Evolutionary conservation across 306 rosid genomes (phyloP).

Genomic region (Gillenia trifoliata): DNA sequence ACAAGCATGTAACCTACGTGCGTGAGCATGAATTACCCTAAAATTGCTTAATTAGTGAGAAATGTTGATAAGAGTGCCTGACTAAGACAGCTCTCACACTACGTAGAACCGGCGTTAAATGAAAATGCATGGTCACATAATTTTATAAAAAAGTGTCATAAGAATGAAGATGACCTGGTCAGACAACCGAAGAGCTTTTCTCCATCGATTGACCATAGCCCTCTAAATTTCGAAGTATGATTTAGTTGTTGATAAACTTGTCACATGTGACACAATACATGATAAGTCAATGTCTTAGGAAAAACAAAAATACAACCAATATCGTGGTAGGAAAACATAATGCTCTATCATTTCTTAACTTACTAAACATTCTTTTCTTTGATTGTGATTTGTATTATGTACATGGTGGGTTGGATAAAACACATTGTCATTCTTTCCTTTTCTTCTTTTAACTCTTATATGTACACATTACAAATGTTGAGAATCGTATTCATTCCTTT

Average conservation of each 20-base stretch:
- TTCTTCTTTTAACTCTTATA: not conserved
- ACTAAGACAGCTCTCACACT: not conserved
- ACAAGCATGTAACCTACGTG: no score
- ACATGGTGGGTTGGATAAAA: not conserved
- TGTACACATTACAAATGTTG: not conserved
- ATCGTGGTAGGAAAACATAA: not conserved
- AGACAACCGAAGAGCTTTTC: no score
- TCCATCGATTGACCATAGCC: not conserved
- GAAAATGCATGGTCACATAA: no score
- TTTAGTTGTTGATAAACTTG: no score
- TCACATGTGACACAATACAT: not conserved
- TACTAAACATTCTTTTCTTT: constrained; percentile 3
- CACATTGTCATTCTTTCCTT: not conserved
- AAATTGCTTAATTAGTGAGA: not conserved
- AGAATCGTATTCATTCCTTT: not conserved
- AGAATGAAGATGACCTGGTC: no score
- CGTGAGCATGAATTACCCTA: not conserved
- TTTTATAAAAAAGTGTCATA: not conserved
- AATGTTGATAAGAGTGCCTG: no score
- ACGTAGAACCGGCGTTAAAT: no score
- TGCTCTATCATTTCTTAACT: not conserved
- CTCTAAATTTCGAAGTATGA: no score
- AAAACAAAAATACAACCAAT: not conserved
- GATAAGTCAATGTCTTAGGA: not conserved
- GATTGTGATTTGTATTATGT: constrained; percentile 1